These are phyloP conservation scores for Gynochthodes officinalis DNA, from an alignment of 257 asterid genomes.

Conservation along the genomic window DNA sequence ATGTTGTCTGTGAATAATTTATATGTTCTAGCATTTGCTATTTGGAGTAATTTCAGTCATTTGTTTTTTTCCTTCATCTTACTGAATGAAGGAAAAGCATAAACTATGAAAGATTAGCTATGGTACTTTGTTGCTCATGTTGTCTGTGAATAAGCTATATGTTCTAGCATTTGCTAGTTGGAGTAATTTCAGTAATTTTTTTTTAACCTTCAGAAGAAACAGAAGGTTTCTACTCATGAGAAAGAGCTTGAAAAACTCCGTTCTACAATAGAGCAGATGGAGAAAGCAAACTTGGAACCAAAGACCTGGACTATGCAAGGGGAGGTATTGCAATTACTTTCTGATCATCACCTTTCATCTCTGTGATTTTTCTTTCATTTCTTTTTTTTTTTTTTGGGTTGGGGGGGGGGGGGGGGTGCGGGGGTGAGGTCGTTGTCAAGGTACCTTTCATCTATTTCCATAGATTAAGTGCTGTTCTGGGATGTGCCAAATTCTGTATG, in stretches of 20 bases:
- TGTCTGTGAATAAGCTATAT: conserved; percentile 2
- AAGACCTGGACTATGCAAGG: conserved; percentile 98
- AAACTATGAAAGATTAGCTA: not conserved
- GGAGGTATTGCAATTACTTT: conserved; percentile 53
- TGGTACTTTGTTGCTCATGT: not conserved
- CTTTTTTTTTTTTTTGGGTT: too few species aligned
- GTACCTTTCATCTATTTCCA: conserved; percentile 2
- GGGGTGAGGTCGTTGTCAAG: too few species aligned
- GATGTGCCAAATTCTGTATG: conserved; percentile 7
- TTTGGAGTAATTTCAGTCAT: not conserved
- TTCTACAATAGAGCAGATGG: conserved; percentile 70
- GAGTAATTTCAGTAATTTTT: conserved; percentile 3
- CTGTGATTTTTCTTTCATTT: too few species aligned
- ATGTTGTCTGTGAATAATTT: not conserved
- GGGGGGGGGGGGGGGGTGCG: too few species aligned
- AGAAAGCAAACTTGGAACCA: conserved; percentile 78
- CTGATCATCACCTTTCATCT: too few species aligned
- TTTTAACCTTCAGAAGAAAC: conserved; percentile 41
- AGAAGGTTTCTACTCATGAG: conserved; percentile 73
- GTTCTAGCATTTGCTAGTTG: not conserved
- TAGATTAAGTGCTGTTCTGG: not conserved
- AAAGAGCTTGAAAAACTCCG: conserved; percentile 63
- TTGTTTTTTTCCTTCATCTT: conserved; percentile 6
- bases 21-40: conserved; percentile 4
- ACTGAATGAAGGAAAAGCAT: not conserved